phyloP scores from a whole-genome alignment of 352 stramenopile species.

The Phytophthora sansomeana region DNA sequence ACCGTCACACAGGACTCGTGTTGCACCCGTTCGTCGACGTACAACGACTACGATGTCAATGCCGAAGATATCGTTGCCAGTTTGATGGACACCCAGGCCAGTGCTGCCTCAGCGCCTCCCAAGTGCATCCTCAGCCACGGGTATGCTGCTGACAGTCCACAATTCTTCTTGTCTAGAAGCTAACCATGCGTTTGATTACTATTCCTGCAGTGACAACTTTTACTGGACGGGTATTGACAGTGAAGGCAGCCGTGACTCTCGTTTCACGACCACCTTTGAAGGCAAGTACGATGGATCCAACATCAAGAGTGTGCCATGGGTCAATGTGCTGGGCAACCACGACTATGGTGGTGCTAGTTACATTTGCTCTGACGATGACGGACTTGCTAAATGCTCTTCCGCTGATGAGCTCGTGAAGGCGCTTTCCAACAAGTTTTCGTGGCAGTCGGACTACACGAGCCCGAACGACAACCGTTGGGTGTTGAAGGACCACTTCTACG shows the following conservation, averaged over 20 bases:
- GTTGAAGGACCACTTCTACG: slow-evolving; percentile 78
- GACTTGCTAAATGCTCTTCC: slow-evolving; percentile 49
- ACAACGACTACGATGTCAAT: slow-evolving; percentile 55
- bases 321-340: slow-evolving; percentile 85
- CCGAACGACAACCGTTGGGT: slow-evolving; percentile 79
- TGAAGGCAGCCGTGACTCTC: slow-evolving; percentile 49
- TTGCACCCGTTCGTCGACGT: slow-evolving; percentile 50
- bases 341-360: slow-evolving; percentile 81
- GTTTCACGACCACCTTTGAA: slow-evolving; percentile 80
- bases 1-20: slow-evolving; percentile 58
- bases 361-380: slow-evolving; percentile 61
- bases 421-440: slow-evolving; percentile 65
- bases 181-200: slow-evolving; percentile 4
- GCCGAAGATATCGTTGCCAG: slow-evolving; percentile 61
- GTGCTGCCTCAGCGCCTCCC: slow-evolving; percentile 49
- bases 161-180: neutral
- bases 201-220: slow-evolving; percentile 69
- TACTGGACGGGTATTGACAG: slow-evolving; percentile 82
- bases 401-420: slow-evolving; percentile 56
- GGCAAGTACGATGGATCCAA: slow-evolving; percentile 61
- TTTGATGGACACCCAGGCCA: slow-evolving; percentile 55
- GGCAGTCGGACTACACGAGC: slow-evolving; percentile 72
- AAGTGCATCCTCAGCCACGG: slow-evolving; percentile 76
- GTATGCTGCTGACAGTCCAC: slow-evolving; percentile 16
- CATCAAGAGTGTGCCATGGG: slow-evolving; percentile 68